Conservation (phyloP, 805 yeast species). For the Candida endomychidarum region DNA sequence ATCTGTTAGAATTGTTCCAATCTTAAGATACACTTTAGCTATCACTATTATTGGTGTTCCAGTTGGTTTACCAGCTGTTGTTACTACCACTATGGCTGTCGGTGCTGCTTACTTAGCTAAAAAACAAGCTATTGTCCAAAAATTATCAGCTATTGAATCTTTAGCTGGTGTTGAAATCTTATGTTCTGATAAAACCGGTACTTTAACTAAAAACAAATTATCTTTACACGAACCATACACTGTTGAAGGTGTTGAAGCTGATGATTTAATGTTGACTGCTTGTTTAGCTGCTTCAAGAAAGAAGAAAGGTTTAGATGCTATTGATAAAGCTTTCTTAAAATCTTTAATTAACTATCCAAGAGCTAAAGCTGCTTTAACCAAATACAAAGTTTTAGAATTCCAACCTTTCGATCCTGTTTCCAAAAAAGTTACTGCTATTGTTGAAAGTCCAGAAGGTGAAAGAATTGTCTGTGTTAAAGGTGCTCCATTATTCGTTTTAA, state of each 20-base stretch:
- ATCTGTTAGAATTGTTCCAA: conserved; percentile 79
- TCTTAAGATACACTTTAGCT: conserved; percentile 89
- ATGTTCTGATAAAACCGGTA: conserved; percentile 98
- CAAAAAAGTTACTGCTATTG: conserved; percentile 92
- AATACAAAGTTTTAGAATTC: conserved; percentile 93
- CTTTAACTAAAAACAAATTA: conserved; percentile 94
- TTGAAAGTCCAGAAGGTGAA: conserved; percentile 95
- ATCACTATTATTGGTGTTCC: conserved; percentile 98
- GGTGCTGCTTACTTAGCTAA: conserved; percentile 99
- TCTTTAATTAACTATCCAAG: conserved; percentile 85
- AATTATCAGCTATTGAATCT: conserved; percentile 94
- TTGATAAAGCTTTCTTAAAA: conserved; percentile 94
- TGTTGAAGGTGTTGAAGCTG: conserved; percentile 95
- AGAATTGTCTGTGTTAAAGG: conserved; percentile 95
- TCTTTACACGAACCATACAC: conserved; percentile 97
- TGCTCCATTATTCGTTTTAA: conserved; percentile 95
- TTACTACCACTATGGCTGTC: conserved; percentile 98
- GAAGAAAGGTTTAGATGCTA: conserved; percentile 97
- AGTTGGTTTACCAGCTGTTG: conserved; percentile 98
- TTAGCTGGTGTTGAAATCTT: conserved; percentile 96
- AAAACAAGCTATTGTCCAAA: conserved; percentile 96
- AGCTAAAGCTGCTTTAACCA: conserved; percentile 88
- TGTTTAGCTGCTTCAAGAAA: conserved; percentile 97
- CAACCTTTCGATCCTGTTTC: conserved; percentile 98
- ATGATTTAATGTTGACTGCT: conserved; percentile 95